Evolutionary conservation across 208 protist genomes (phyloP), one percentile per base, ranked within the genome.

Genomic region (Wallacemonas sp.): DNA sequence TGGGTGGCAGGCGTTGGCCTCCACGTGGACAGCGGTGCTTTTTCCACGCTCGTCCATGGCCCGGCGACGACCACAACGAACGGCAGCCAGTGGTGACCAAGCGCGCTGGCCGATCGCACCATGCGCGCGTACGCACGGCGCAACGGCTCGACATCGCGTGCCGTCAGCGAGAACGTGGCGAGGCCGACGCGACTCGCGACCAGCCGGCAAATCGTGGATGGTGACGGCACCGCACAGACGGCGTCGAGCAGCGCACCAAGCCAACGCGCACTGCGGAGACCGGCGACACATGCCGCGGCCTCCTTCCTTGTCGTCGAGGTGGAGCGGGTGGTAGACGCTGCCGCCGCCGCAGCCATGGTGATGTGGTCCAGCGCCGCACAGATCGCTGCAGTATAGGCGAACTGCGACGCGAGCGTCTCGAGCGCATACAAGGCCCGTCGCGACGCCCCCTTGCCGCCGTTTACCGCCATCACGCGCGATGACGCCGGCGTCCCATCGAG

Each of bases 361-460:
- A n/a, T n/a, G n/a, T n/a, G n/a, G n/a, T n/a, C n/a, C n/a, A 84
- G 48, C 29, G 61, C 66, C 26, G 46, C 67, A 5, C 63, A 25
- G n/a, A 79, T 29, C 1, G 79, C 59, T 23, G 71, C 77, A 0
- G 80, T 77, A 65, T 82, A 91, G 57, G 46, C 64, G 73, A 81
- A 91, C 75, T 93, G 87, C 31, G 87, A 62, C 25, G 87, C 70
- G 31, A 93, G 84, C 29, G 72, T 76, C 73, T 93, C 87, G 16
- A 78, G 57, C 3, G 77, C 66, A 5, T 68, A 79, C 42, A 86
- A 4, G 11, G 77, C 82, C 29, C 84, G 83, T 11, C 67, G 64
- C 48, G 78, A 71, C n/a, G 83, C 84, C 49, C 84, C 87, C 41
- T 79, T 87, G 16, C 62, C 68, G 22, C 69, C 33, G 14, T 20